Evolutionary conservation across 2,329 filamentous ascomycete species (phyloP).

Genomic region (Fusarium nelsonii): DNA sequence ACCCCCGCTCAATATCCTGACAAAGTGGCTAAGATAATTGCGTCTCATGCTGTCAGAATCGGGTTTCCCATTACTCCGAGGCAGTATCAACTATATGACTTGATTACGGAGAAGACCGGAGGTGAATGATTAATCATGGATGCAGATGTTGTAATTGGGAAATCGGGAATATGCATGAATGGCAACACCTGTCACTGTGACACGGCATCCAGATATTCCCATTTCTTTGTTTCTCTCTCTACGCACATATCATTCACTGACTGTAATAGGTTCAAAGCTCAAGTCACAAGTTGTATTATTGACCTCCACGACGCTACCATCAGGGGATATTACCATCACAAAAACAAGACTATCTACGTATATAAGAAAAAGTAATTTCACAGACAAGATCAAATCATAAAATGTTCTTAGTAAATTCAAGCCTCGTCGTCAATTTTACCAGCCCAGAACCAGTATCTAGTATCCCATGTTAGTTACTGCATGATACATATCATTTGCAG

Average conservation of each 20-base stretch:
- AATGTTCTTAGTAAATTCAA: slow-evolving; percentile 1
- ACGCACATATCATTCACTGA: neutral
- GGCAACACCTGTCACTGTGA: neutral
- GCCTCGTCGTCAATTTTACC: slow-evolving; percentile 33
- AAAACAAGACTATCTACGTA: slow-evolving; percentile 33
- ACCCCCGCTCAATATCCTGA: neutral
- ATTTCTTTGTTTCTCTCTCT: neutral
- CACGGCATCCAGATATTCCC: neutral
- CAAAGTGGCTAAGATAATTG: neutral
- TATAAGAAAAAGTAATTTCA: slow-evolving; percentile 26
- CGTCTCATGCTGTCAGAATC: neutral
- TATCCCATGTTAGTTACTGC: slow-evolving; percentile 30
- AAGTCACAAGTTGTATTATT: slow-evolving; percentile 35
- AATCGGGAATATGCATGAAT: neutral
- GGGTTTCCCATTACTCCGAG: neutral
- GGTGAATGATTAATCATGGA: neutral
- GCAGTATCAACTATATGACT: neutral
- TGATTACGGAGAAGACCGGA: slow-evolving; percentile 28
- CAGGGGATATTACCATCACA: slow-evolving; percentile 37
- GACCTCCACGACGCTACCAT: slow-evolving; percentile 26
- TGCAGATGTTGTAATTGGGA: neutral
- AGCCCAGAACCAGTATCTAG: slow-evolving; percentile 49
- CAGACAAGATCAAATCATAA: slow-evolving; percentile 3
- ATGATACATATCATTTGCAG: neutral
- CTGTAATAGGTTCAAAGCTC: neutral